Evolutionary conservation across 1,284 basidiomycete species (phyloP), one percentile per base, ranked within the genome.

Genomic region (Rhodotorula sp.): DNA sequence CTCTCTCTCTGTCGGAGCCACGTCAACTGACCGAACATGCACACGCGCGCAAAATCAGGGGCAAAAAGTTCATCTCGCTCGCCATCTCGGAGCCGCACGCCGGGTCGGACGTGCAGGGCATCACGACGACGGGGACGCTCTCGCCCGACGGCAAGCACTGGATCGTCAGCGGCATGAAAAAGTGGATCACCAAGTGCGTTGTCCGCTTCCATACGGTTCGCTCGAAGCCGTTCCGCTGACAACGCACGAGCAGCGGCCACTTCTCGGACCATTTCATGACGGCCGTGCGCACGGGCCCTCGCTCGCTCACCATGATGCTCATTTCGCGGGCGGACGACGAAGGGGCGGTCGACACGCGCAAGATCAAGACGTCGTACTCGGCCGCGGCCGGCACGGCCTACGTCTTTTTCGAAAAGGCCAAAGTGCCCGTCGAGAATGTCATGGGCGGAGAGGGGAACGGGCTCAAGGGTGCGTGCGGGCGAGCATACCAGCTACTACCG

Each of bases 31-130:
- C 80, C 81, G 0, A 80, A 81, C 55, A 80, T 81, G 54, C 80
- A 80, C 48, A 79, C 78, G n/a, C 79, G 79, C 81, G 19, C n/a
- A n/a, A 23, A 54, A 57, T 21, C 61, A 74, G 49, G 17, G 93
- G 89, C 34, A 90, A 90, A 81, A 95, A 92, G 81, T 93, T 92
- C 69, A 87, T 87, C 78, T 83, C 89, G 77, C 85, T 98, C 61
- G 94, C 94, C 46, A 91, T 97, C 73, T 87, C 88, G 23, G 90
- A 92, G 81, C 93, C 94, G 0, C 91, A 91, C 77, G 95, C 94
- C 7, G 74, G 75, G 12, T 73, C 72, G 21, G 78, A 79, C 55
- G 78, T 79, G 27, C 80, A 81, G 71, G 82, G 82, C 45, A 74
- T 83, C 49, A 67, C 88, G 80, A 93, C 91, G 17, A 90, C 88